Base-by-base conservation (phyloP, 2,329 filamentous ascomycete genomes). In the Xylariales sp. region DNA sequence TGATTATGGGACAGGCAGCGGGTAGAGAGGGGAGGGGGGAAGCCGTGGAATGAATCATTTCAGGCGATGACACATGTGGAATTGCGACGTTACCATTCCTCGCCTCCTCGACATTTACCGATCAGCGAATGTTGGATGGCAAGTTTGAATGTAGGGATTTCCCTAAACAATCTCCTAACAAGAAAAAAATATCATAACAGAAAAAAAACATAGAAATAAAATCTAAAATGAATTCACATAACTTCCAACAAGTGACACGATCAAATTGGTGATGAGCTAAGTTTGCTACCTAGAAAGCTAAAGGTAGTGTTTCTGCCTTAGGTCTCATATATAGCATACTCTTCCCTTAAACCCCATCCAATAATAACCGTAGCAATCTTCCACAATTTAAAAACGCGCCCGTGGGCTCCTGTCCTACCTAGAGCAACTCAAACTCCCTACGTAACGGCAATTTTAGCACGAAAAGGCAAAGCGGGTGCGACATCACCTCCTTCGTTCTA, bases 131-230 rank as follows among this genome's bases (percentile, higher is more conserved):
- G 30, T 56, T 23, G 28, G 54, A 32, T 45, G 18, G 23, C 14
- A 45, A 16, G 41, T 39, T 6, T 41, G 9, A 28, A 23, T 10
- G 30, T 9, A 28, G 54, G 39, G 54, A 10, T 16, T 30, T 14
- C 7, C 3, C 30, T 32, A 23, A 14, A 3, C 43, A 12, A 49
- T 32, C 36, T 14, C 28, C n/a, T 36, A 4, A 49, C n/a, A 4
- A 32, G 34, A 16, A 36, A 23, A 5, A 34, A 39, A 23, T 6
- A 10, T 3, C 34, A 58, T 48, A 58, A 41, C 12, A 56, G 12
- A 39, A 39, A 48, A 48, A 58, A 58, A 39, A n/a, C 23, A 12
- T 23, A 58, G 8, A 36, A 58, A 57, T 34, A 46, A 57, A 57
- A 34, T 1, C 41, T n/a, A 32, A 34, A 57, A 57, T 57, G 54